phyloP scores from a whole-genome alignment of 2,329 filamentous ascomycete genomes.

The Zymoseptoria passerinii region DNA sequence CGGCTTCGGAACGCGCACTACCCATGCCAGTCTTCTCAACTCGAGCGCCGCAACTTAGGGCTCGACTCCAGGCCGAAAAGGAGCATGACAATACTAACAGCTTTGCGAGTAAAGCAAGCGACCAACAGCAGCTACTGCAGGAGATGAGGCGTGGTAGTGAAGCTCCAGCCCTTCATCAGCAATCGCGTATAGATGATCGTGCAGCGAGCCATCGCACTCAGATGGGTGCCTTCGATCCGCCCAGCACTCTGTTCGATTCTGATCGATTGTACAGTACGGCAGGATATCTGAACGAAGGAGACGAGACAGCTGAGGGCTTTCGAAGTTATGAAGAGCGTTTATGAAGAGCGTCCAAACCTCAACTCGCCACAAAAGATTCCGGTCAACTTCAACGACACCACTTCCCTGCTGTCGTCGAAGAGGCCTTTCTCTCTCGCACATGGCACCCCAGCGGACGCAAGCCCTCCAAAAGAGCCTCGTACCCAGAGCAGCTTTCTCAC shows the following conservation, averaged over 20 bases:
- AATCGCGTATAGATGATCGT: not conserved
- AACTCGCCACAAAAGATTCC: constrained; percentile 28
- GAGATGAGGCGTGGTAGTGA: constrained; percentile 13
- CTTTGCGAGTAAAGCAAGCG: constrained; percentile 20
- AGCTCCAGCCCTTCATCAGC: constrained; percentile 1
- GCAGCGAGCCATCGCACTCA: not conserved
- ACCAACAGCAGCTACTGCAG: constrained; percentile 24
- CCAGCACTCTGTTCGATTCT: not conserved
- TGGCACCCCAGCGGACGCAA: not conserved
- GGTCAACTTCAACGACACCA: constrained; percentile 29
- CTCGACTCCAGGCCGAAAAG: not conserved
- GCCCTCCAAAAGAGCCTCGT: not conserved
- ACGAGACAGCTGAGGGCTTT: constrained; percentile 4
- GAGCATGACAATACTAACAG: constrained; percentile 6
- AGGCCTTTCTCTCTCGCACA: not conserved
- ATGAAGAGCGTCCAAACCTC: constrained; percentile 30
- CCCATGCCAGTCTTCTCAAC: not conserved
- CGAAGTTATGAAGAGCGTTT: constrained; percentile 30
- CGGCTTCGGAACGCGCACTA: not conserved
- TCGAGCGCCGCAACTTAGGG: not conserved
- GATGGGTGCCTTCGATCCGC: not conserved
- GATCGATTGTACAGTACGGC: not conserved
- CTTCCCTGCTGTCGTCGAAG: not conserved
- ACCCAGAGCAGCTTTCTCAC: constrained; percentile 13
- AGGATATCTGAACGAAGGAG: constrained; percentile 2